Percentiles rank a stretch among this genome's conserved stretches.
Conservation (phyloP, 495 filamentous ascomycete genomes). For the Hypoxylon rickii region DNA sequence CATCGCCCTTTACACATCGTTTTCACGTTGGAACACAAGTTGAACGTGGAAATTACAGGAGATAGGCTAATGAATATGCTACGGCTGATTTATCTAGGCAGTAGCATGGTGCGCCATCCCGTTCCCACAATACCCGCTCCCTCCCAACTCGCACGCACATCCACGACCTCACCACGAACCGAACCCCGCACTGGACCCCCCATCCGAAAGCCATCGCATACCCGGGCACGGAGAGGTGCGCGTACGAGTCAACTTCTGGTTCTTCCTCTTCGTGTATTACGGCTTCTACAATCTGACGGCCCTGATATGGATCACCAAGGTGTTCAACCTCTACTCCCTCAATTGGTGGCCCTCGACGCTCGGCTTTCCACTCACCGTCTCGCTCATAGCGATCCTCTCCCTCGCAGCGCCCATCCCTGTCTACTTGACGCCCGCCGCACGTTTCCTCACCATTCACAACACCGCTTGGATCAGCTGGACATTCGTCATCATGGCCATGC, state of each 20-base stretch:
- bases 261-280: constrained; percentile 68
- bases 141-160: constrained; percentile 29
- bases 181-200: constrained; percentile 13
- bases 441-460: constrained; percentile 58
- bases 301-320: constrained; percentile 68
- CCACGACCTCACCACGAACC: no score
- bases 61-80: constrained; percentile 19
- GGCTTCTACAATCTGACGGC: constrained; percentile 66
- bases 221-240: constrained; percentile 64
- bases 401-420: constrained; percentile 60
- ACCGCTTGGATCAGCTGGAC: constrained; percentile 67
- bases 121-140: constrained; percentile 62
- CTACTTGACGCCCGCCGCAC: constrained; percentile 55
- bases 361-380: constrained; percentile 62
- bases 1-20: no score
- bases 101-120: constrained; percentile 66
- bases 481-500: constrained; percentile 67
- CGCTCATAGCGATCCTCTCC: constrained; percentile 58
- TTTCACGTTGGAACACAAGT: no score
- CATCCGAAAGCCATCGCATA: constrained; percentile 39
- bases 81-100: constrained; percentile 51
- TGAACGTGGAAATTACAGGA: no score
- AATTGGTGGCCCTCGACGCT: constrained; percentile 67
- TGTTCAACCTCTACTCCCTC: constrained; percentile 69
- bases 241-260: constrained; percentile 69